Conservation (phyloP, 768 basidiomycete genomes). For the Termitomyces sp. region DNA sequence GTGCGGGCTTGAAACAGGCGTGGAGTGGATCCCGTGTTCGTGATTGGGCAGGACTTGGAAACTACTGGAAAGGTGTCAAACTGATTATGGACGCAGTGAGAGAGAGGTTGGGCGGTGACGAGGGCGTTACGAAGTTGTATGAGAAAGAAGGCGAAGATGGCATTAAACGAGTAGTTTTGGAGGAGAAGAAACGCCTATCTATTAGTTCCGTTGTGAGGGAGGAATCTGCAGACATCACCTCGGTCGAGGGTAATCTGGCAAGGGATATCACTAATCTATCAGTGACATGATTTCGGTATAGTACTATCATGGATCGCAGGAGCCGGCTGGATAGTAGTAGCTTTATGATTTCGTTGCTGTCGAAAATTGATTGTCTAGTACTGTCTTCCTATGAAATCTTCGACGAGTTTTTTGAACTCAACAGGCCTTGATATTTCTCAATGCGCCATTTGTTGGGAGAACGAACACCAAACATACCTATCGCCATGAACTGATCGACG, state of each 20-base stretch:
- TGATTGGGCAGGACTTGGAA: conserved; percentile 47
- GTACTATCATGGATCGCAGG: background rate
- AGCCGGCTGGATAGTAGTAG: background rate
- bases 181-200: background rate
- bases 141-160: conserved; percentile 15
- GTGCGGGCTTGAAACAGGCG: conserved; percentile 30
- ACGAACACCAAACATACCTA: conserved; percentile 22
- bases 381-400: conserved; percentile 15
- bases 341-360: background rate
- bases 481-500: conserved; percentile 64
- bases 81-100: conserved; percentile 45
- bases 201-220: background rate
- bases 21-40: conserved; percentile 49
- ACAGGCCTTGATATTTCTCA: conserved; percentile 24
- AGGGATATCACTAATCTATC: background rate
- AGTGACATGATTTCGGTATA: background rate
- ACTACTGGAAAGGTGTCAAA: conserved; percentile 40
- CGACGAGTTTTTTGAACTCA: conserved; percentile 38
- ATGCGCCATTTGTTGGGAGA: background rate
- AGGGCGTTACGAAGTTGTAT: conserved; percentile 33
- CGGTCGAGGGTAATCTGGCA: background rate
- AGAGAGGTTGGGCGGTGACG: conserved; percentile 40
- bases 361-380: background rate
- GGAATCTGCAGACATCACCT: too few species aligned
- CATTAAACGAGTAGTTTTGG: conserved; percentile 1